A percentile compares a stretch with the other conserved stretches of the same genome.
phyloP scores from a whole-genome alignment of 352 stramenopile species.

The Stephanocyclus meneghinianus region DNA sequence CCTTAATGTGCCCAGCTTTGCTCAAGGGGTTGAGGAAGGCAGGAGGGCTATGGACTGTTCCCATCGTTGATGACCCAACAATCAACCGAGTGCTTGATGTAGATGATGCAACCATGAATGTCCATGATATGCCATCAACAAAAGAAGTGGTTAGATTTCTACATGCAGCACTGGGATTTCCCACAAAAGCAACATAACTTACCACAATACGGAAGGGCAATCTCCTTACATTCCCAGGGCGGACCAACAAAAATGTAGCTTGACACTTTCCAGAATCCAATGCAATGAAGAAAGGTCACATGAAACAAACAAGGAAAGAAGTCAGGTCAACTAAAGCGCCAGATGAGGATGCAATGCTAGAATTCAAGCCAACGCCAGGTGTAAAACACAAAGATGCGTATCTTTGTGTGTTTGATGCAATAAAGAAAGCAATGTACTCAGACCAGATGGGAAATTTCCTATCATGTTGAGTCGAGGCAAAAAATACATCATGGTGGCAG shows the following conservation, averaged over 20 bases:
- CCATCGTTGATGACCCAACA: background rate
- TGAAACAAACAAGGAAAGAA: slow-evolving; percentile 10
- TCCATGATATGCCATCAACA: slow-evolving; percentile 1
- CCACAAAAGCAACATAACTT: slow-evolving; percentile 15
- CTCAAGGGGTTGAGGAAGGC: background rate
- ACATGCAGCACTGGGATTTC: slow-evolving; percentile 16
- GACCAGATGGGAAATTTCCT: slow-evolving; percentile 31
- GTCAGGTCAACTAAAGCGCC: slow-evolving; percentile 14
- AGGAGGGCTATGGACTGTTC: slow-evolving; percentile 1
- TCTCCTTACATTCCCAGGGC: background rate
- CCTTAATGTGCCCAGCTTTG: too few species aligned
- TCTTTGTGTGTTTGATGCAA: background rate
- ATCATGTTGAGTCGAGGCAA: slow-evolving; percentile 21
- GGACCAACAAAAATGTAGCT: background rate
- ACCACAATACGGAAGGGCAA: slow-evolving; percentile 1
- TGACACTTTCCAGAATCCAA: slow-evolving; percentile 10
- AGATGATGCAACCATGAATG: slow-evolving; percentile 1
- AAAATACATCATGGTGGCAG: slow-evolving; percentile 55
- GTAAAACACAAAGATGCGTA: background rate
- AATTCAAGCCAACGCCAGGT: background rate
- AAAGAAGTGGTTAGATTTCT: slow-evolving; percentile 4
- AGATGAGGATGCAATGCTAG: background rate
- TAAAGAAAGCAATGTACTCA: slow-evolving; percentile 32
- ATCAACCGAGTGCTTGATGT: background rate
- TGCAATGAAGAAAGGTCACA: slow-evolving; percentile 15